These are phyloP conservation scores for Pichia deserticola DNA, from an alignment of 805 yeast genomes.

Conservation along the genomic window DNA sequence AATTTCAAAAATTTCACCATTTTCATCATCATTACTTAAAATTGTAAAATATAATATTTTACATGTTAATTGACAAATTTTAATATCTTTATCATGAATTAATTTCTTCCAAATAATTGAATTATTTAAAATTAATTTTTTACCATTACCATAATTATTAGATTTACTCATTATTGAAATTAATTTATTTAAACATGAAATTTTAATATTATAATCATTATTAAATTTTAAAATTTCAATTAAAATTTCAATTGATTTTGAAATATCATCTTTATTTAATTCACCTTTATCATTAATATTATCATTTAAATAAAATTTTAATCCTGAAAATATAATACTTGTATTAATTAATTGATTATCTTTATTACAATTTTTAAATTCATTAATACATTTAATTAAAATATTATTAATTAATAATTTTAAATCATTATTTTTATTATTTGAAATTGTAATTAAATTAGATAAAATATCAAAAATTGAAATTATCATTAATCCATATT, in stretches of 20 bases:
- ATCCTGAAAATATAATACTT: not conserved
- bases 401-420: not conserved
- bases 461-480: not conserved
- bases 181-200: not conserved
- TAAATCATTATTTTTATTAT: not conserved
- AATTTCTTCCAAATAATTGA: conserved; percentile 7
- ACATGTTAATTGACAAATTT: not conserved
- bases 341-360: not conserved
- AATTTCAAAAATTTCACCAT: not conserved
- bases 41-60: not conserved
- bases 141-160: not conserved
- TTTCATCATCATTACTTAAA: not conserved
- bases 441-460: not conserved
- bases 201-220: not conserved
- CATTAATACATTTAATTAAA: not conserved
- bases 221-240: conserved; percentile 1
- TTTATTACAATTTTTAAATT: not conserved
- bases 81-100: conserved; percentile 7
- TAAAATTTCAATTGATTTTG: not conserved
- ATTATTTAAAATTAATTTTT: not conserved
- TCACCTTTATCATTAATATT: not conserved
- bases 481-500: not conserved
- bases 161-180: not conserved
- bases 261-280: not conserved
- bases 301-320: not conserved